These are phyloP conservation scores for Phialocephala sp. DNA, from an alignment of 2,329 filamentous ascomycete genomes.

Conservation along the genomic window DNA sequence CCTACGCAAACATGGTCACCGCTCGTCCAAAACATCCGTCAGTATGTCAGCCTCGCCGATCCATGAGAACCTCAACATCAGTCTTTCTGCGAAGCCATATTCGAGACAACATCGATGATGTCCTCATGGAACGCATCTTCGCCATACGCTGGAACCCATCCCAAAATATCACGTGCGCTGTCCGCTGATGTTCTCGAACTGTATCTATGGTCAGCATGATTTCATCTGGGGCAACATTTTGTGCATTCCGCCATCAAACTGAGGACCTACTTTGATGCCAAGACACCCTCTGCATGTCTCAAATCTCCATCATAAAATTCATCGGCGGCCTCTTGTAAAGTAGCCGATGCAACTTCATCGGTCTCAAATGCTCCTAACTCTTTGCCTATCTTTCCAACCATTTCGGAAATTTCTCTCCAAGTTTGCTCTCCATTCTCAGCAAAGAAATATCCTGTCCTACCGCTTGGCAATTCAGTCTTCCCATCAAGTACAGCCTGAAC, in stretches of 20 bases:
- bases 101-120: slow-evolving; percentile 36
- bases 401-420: slow-evolving; percentile 48
- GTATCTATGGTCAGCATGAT: background rate
- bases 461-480: slow-evolving; percentile 41
- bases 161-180: slow-evolving; percentile 28
- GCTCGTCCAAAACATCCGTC: background rate
- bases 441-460: slow-evolving; percentile 51
- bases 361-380: slow-evolving; percentile 43
- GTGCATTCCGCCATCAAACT: too few relatives aligned
- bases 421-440: slow-evolving; percentile 47
- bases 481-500: slow-evolving; percentile 43
- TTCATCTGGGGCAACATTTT: too few relatives aligned
- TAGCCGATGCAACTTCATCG: slow-evolving; percentile 37
- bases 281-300: slow-evolving; percentile 44
- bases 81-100: slow-evolving; percentile 16
- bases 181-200: slow-evolving; percentile 35
- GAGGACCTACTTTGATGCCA: slow-evolving; percentile 41
- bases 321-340: slow-evolving; percentile 41
- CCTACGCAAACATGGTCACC: background rate
- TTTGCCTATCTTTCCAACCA: slow-evolving; percentile 44
- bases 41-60: background rate
- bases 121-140: slow-evolving; percentile 30
- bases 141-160: slow-evolving; percentile 29
- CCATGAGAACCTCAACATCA: background rate
- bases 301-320: slow-evolving; percentile 32